phyloP scores from a whole-genome alignment of 257 asterid genomes.

The Solanum gandarillasii region DNA sequence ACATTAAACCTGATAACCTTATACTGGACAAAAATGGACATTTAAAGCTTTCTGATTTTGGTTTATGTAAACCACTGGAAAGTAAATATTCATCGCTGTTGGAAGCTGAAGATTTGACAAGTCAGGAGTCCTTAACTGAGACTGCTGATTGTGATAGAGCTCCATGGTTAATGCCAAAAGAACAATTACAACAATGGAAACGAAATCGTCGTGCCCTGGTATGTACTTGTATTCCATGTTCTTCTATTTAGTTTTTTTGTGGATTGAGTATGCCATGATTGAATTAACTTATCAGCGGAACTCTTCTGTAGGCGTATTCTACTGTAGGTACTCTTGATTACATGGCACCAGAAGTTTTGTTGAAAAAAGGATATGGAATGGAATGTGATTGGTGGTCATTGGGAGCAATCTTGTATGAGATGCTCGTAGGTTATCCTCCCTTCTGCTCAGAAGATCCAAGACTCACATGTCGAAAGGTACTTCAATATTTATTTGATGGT shows the following conservation, averaged over 20 bases:
- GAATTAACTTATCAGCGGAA: not conserved
- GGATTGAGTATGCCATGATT: not conserved
- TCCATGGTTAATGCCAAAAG: slow-evolving; percentile 96
- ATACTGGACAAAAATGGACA: slow-evolving; percentile 91
- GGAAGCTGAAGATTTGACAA: slow-evolving; percentile 63
- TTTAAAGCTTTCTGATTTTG: slow-evolving; percentile 91
- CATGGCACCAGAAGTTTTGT: slow-evolving; percentile 94
- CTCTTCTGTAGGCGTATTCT: slow-evolving; percentile 68
- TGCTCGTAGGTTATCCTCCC: slow-evolving; percentile 94
- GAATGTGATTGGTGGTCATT: slow-evolving; percentile 99
- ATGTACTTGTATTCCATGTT: slow-evolving; percentile 2
- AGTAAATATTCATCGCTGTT: slow-evolving; percentile 68
- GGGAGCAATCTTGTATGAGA: slow-evolving; percentile 90
- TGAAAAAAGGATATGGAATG: slow-evolving; percentile 94
- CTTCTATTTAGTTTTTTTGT: not conserved
- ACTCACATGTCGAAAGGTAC: slow-evolving; percentile 97
- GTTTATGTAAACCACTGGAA: slow-evolving; percentile 52
- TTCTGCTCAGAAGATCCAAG: slow-evolving; percentile 97
- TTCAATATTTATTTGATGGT: not conserved
- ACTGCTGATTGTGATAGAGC: slow-evolving; percentile 34
- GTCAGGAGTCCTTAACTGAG: slow-evolving; percentile 39
- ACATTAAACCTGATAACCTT: slow-evolving; percentile 93
- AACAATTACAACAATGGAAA: slow-evolving; percentile 90
- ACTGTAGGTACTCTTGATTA: slow-evolving; percentile 97
- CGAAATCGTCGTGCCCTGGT: slow-evolving; percentile 94